Percentiles rank a stretch among this genome's conserved stretches.
phyloP scores from a whole-genome alignment of 805 yeast species.

The Metschnikowia henanensis region DNA sequence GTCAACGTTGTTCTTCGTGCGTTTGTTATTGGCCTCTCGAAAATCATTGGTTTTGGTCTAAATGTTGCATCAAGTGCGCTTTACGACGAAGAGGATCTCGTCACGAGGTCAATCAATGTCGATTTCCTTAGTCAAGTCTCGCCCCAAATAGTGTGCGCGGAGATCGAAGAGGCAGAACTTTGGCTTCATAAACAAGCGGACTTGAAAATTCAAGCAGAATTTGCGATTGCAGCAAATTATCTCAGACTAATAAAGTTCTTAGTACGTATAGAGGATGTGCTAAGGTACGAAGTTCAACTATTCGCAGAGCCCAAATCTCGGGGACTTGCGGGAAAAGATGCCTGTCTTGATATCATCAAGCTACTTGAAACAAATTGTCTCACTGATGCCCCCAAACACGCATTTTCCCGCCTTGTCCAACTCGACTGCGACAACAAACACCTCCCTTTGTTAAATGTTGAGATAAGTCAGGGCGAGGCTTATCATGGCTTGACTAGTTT shows the following conservation, averaged over 20 bases:
- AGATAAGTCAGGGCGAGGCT: constrained; percentile 22
- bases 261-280: constrained; percentile 16
- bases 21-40: constrained; percentile 52
- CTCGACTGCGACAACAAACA: constrained; percentile 35
- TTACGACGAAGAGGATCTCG: constrained; percentile 75
- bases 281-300: constrained; percentile 4
- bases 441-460: constrained; percentile 36
- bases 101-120: constrained; percentile 60
- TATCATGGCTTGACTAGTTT: constrained; percentile 20
- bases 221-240: constrained; percentile 19
- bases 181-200: constrained; percentile 28
- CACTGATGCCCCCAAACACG: constrained; percentile 6
- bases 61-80: constrained; percentile 57
- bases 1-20: constrained; percentile 53
- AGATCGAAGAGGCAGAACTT: constrained; percentile 33
- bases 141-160: constrained; percentile 22
- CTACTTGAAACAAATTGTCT: not conserved
- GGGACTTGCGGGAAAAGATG: constrained; percentile 2
- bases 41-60: constrained; percentile 49
- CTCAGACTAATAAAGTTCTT: constrained; percentile 30
- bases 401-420: constrained; percentile 38
- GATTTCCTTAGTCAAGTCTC: constrained; percentile 28
- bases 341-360: not conserved
- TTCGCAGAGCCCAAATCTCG: constrained; percentile 4
- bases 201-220: constrained; percentile 8